Percentiles rank a stretch among this genome's conserved stretches.
phyloP scores from a whole-genome alignment of 176 grass and related monocot species.

The Tillandsia leiboldiana region DNA sequence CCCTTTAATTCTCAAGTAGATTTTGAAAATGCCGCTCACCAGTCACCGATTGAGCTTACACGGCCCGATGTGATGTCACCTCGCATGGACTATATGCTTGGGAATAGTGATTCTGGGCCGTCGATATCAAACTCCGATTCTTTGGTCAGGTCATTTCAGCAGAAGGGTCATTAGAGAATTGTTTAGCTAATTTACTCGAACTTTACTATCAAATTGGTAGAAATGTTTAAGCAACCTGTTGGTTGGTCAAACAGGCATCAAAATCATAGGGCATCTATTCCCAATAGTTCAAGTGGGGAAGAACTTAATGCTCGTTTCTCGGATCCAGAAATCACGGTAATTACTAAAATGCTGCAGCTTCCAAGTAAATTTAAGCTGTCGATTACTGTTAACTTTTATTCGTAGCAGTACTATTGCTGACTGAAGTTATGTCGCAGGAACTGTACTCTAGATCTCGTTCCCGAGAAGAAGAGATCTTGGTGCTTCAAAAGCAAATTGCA shows the following conservation, averaged over 20 bases:
- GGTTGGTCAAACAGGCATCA: slow-evolving; percentile 38
- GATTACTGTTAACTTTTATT: slow-evolving; percentile 7
- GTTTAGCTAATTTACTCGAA: background rate
- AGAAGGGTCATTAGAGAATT: slow-evolving; percentile 16
- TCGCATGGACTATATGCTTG: slow-evolving; percentile 26
- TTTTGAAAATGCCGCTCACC: slow-evolving; percentile 22
- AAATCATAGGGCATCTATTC: slow-evolving; percentile 30
- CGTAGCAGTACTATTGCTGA: background rate
- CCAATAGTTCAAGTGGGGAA: slow-evolving; percentile 30
- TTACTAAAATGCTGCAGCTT: slow-evolving; percentile 1
- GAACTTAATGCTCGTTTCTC: slow-evolving; percentile 28
- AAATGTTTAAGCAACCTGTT: slow-evolving; percentile 12
- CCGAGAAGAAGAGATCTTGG: slow-evolving; percentile 74
- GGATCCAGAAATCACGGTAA: slow-evolving; percentile 79
- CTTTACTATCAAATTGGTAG: background rate
- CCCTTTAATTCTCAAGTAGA: slow-evolving; percentile 41
- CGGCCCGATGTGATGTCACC: slow-evolving; percentile 8
- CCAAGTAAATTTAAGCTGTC: background rate
- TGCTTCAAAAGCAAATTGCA: slow-evolving; percentile 67
- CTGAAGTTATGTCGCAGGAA: slow-evolving; percentile 40
- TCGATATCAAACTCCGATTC: slow-evolving; percentile 33
- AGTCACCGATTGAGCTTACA: slow-evolving; percentile 26
- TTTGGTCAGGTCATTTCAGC: slow-evolving; percentile 49
- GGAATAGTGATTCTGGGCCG: slow-evolving; percentile 35
- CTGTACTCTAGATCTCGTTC: slow-evolving; percentile 64